Conservation (phyloP, 192 early-diverging fungal genomes). For the Coemansia sp. region DNA sequence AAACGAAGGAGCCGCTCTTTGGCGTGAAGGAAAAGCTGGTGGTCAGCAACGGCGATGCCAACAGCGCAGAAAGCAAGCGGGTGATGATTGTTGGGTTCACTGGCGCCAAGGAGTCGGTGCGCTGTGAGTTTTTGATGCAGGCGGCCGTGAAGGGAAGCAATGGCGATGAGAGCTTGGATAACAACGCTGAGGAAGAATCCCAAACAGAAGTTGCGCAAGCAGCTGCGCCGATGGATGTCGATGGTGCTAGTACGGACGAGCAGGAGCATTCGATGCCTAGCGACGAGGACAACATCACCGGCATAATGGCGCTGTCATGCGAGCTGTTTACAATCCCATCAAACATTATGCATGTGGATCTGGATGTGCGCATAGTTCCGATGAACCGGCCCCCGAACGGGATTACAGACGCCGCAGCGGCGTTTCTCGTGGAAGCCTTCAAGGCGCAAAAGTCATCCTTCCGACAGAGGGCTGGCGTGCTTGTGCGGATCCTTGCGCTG, state of each 20-base stretch:
- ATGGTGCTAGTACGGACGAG: not conserved
- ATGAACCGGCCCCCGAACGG: conserved; percentile 50
- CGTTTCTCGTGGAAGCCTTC: conserved; percentile 25
- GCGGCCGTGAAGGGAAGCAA: conserved; percentile 22
- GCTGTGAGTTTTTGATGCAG: conserved; percentile 51
- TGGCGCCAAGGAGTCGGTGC: conserved; percentile 39
- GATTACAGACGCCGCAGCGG: conserved; percentile 39
- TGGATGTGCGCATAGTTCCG: conserved; percentile 51
- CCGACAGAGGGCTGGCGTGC: conserved; percentile 37
- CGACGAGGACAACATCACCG: conserved; percentile 9
- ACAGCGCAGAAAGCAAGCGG: conserved; percentile 10
- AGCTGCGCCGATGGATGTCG: conserved; percentile 15
- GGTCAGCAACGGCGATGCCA: conserved; percentile 20
- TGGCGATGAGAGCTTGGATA: not conserved
- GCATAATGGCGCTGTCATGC: conserved; percentile 16
- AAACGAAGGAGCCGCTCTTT: conserved; percentile 24
- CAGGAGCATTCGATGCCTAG: not conserved
- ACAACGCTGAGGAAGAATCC: not conserved
- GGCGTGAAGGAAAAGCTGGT: conserved; percentile 48
- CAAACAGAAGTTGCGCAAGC: not conserved
- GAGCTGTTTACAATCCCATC: conserved; percentile 34
- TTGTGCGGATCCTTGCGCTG: conserved; percentile 43
- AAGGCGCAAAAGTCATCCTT: conserved; percentile 29
- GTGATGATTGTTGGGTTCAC: conserved; percentile 55
- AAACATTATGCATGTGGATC: conserved; percentile 37